Evolutionary conservation across 768 basidiomycete species (phyloP), one percentile per base, ranked within the genome.

Genomic region (Fistulinella prunicolor): DNA sequence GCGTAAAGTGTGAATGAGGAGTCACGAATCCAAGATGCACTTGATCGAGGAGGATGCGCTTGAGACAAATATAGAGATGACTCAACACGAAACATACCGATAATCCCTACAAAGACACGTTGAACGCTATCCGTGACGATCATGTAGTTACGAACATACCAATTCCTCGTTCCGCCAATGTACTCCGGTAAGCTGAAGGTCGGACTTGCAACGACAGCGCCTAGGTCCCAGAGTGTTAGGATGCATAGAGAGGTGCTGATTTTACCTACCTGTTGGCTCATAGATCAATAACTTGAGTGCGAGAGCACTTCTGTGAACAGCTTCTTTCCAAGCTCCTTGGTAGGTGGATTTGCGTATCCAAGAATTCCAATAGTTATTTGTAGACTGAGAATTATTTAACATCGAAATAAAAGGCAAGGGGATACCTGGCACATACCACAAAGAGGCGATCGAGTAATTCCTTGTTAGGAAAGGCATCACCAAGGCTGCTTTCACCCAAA

Each of bases 1-100:
- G 94, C 95, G 61, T 98, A 99, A 6, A 98, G 78, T 1, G 92
- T 93, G 74, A 99, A 99, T 0, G 89, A 90, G 0, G 93, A 86
- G 61, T 99, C 95, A n/a, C 95, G 84, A 60, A 97, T 91, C 89
- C 89, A 92, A 1, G 86, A 89, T 3, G 83, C 84, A 19, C 87
- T 86, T 21, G 30, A n/a, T n/a, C n/a, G n/a, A n/a, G n/a, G 24
- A 32, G 36, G 6, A 4, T 42, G n/a, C 46, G 34, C 17, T 39
- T 20, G 12, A 24, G 19, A 21, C 3, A 21, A 30, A 6, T n/a
- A 6, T 34, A 1, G 6, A 23, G 19, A 23, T 10, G 14, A 43
- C 28, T 36, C 20, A 6, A 22, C 2, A 0, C 13, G 19, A 40
- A 34, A n/a, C 53, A 21, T 58, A 83, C 74, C 85, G 76, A 54